Base-by-base conservation (phyloP, 768 basidiomycete genomes). In the Boletus vermiculosoides region DNA sequence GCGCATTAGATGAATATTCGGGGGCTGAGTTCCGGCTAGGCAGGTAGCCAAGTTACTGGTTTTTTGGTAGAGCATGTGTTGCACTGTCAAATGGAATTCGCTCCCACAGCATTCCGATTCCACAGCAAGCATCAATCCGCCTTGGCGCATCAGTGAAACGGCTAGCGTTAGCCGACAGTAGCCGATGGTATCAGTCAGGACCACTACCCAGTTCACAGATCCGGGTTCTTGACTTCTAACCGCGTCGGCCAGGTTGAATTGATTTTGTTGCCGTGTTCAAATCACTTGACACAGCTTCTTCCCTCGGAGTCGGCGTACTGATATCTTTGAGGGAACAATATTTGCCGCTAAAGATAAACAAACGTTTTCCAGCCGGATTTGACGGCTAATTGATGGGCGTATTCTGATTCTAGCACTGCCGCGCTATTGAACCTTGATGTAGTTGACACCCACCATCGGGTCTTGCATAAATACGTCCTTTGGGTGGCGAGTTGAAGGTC, bases 1-100 rank as follows among this genome's bases (percentile, higher is more conserved):
- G 78, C 23, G 91, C 90, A 11, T 66, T 93, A 57, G 88, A 92
- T 67, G 82, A 87, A 66, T 93, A 83, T 71, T 78, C 86, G 11
- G 70, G 73, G 10, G 89, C 89, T 7, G 86, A 92, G 73, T 88
- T 91, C 79, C 83, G 90, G 33, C 80, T 90, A 47, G 91, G 91
- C 40, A 90, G 83, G 74, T 90, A 79, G 69, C n/a, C 11, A 39
- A 37, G 33, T 46, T 31, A 33, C 37, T 51, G 30, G 31, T 45
- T 48, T 45, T 48, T 49, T 25, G 13, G 42, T 68, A 47, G 55
- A 49, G 31, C 36, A n/a, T 52, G 52, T 55, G 45, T 12, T 25
- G 11, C 23, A 36, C 16, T 40, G 22, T 45, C 22, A 22, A 48
- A 45, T 41, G 31, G 20, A 59, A 20, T 37, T 6, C 15, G 9